Conservation (phyloP, 2,329 filamentous ascomycete genomes). For the Claviceps sp. region DNA sequence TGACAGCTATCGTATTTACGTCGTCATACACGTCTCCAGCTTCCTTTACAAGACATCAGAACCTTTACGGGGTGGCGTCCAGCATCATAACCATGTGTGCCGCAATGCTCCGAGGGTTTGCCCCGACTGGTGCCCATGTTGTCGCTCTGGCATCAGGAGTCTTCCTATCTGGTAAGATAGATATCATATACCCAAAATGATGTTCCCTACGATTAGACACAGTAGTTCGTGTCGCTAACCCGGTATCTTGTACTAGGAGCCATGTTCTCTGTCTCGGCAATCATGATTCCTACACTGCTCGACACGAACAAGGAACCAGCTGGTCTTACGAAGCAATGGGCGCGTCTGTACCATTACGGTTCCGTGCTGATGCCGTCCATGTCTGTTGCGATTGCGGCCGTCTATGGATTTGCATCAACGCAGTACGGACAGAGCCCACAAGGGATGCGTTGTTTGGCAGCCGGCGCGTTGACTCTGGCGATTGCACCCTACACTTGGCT, state of each 20-base stretch:
- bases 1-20: too few relatives aligned
- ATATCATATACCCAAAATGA: too few relatives aligned
- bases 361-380: conserved; percentile 2
- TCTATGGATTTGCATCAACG: neutral
- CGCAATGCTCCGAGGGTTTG: neutral
- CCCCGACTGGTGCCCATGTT: neutral
- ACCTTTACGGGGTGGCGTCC: too few relatives aligned
- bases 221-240: neutral
- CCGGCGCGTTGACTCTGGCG: neutral
- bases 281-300: conserved; percentile 4
- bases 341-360: conserved; percentile 7
- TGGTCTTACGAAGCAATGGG: conserved; percentile 1
- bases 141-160: neutral
- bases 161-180: conserved; percentile 6
- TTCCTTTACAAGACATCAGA: too few relatives aligned
- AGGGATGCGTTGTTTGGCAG: neutral
- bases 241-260: neutral
- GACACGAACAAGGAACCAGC: conserved; percentile 1
- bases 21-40: too few relatives aligned
- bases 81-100: neutral
- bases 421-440: neutral
- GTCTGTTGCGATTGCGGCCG: neutral
- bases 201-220: too few relatives aligned
- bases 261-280: conserved; percentile 4
- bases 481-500: conserved; percentile 5